These are phyloP conservation scores for Carex parvula DNA, from an alignment of 176 grass and related monocot species.

Conservation along the genomic window DNA sequence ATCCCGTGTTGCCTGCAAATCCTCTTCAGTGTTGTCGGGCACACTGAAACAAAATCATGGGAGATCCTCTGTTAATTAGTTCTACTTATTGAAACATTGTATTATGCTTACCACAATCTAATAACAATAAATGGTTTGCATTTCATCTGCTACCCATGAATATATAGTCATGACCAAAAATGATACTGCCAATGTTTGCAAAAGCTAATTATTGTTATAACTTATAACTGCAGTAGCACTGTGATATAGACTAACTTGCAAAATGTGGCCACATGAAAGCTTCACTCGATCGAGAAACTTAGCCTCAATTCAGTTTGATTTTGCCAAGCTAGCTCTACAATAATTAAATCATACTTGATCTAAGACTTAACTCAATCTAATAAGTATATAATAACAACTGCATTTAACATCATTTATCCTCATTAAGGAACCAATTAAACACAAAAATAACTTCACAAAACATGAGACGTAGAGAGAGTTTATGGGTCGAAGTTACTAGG, in stretches of 20 bases:
- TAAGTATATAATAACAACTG: not conserved
- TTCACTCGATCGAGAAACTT: not conserved
- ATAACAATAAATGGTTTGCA: not conserved
- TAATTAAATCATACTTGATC: not conserved
- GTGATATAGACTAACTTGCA: not conserved
- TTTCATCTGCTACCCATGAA: not conserved
- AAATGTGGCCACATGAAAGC: not conserved
- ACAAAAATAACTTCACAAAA: not conserved
- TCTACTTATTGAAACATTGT: not conserved
- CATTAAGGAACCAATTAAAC: not conserved
- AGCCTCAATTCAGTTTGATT: not conserved
- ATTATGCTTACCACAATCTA: not conserved
- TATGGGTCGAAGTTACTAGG: not conserved
- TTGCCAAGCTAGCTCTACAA: not conserved
- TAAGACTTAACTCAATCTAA: not conserved
- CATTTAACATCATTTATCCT: not conserved
- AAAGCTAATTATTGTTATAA: not conserved
- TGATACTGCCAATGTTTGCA: not conserved
- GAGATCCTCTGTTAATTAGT: not conserved
- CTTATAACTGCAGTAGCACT: not conserved
- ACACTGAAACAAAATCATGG: constrained; percentile 59
- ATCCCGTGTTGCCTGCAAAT: constrained; percentile 96
- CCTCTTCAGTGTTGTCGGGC: constrained; percentile 94
- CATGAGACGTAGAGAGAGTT: not conserved
- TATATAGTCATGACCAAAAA: not conserved